A percentile compares a stretch with the other conserved stretches of the same genome.
Evolutionary conservation across 139 green algal species (phyloP).

Genomic region (Coccomyxa sp.): DNA sequence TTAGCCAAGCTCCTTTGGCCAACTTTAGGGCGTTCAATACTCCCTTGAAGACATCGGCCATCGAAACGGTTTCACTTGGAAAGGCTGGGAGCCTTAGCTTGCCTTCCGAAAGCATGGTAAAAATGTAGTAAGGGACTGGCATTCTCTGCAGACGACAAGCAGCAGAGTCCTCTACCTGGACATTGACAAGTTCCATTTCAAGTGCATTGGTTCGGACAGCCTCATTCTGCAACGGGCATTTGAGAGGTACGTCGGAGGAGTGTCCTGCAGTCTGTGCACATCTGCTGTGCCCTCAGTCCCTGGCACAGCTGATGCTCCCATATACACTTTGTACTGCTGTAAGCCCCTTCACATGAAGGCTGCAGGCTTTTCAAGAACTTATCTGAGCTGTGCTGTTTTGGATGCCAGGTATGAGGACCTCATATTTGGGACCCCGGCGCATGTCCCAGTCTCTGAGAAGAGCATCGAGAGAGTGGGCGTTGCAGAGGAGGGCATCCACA

Average conservation of each 20-base stretch:
- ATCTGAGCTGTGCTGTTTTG: neutral
- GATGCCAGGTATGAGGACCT: slow-evolving; percentile 16
- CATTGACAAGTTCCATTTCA: slow-evolving; percentile 17
- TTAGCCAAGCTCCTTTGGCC: too few relatives aligned
- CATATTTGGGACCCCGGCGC: slow-evolving; percentile 10
- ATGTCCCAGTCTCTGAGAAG: neutral
- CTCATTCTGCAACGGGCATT: slow-evolving; percentile 23
- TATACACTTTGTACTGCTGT: neutral
- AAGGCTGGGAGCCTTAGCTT: too few relatives aligned
- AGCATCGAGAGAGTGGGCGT: neutral
- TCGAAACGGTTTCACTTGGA: too few relatives aligned
- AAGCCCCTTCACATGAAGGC: neutral
- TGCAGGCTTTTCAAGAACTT: neutral
- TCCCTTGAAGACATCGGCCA: too few relatives aligned
- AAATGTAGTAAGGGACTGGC: too few relatives aligned
- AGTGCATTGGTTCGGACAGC: slow-evolving; percentile 9
- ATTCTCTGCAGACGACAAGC: slow-evolving; percentile 10
- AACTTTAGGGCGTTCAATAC: too few relatives aligned
- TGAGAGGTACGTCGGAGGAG: slow-evolving; percentile 1
- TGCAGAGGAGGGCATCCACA: neutral
- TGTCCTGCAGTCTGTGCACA: neutral
- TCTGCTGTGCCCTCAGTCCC: too few relatives aligned
- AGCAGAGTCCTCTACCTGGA: slow-evolving; percentile 6
- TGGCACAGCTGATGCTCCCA: too few relatives aligned
- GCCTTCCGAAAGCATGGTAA: neutral